phyloP scores from a whole-genome alignment of 129 eudicot species.

The Erigeron canadensis region DNA sequence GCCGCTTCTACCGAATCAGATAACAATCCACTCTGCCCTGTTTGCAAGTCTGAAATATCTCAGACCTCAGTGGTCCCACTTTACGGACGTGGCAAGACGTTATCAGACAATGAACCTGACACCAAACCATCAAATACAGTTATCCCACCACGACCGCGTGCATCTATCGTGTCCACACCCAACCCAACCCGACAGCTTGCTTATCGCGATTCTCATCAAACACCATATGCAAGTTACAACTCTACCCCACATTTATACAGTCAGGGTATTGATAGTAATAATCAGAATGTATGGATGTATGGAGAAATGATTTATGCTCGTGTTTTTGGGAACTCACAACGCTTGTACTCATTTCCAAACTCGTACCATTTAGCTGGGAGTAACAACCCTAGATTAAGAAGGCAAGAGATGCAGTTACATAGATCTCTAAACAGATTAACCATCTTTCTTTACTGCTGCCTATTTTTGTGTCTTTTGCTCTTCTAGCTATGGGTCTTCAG shows the following conservation, averaged over 20 bases:
- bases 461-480: conserved; percentile 52
- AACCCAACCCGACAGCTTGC: conserved; percentile 36
- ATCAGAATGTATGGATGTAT: conserved; percentile 42
- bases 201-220: conserved; percentile 37
- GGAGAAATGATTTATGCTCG: conserved; percentile 71
- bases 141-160: conserved; percentile 78
- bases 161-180: conserved; percentile 40
- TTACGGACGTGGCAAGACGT: conserved; percentile 71
- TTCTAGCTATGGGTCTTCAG: conserved; percentile 36
- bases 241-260: conserved; percentile 30
- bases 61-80: conserved; percentile 77
- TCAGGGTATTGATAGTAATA: conserved; percentile 25
- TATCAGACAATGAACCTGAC: conserved; percentile 36
- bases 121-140: conserved; percentile 33
- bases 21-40: conserved; percentile 71
- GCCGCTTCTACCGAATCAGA: conserved; percentile 46
- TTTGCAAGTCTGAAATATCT: conserved; percentile 82
- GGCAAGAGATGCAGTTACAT: conserved; percentile 57
- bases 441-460: conserved; percentile 49
- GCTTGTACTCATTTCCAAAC: conserved; percentile 48
- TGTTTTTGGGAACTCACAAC: conserved; percentile 54
- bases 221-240: conserved; percentile 22
- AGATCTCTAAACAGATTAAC: conserved; percentile 55
- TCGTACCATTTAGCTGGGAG: conserved; percentile 49
- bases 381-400: conserved; percentile 50